Percentiles rank a stretch among this genome's conserved stretches.
Evolutionary conservation across 192 early-diverging fungal genomes (phyloP).

Genomic region (Chytriomyces confervae): DNA sequence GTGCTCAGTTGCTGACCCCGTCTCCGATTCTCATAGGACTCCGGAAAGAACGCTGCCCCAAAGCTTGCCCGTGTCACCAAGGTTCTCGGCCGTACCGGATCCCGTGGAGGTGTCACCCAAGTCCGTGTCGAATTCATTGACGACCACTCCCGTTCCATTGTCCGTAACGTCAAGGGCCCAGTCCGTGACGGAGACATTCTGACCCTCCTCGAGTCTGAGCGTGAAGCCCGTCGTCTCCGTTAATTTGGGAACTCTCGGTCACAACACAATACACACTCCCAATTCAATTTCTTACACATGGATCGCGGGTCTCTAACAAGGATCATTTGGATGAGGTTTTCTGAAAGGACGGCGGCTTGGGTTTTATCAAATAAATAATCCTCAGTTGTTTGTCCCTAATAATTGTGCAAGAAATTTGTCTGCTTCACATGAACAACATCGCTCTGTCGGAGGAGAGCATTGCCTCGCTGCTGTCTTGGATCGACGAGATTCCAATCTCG

Average conservation of each 20-base stretch:
- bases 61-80: constrained; percentile 96
- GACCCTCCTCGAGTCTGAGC: constrained; percentile 98
- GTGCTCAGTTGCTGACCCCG: no score
- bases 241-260: constrained; percentile 54
- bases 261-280: no score
- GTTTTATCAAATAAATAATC: background rate
- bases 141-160: constrained; percentile 92
- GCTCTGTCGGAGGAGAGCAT: constrained; percentile 42
- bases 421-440: constrained; percentile 1
- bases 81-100: constrained; percentile 99
- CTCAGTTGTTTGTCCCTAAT: no score
- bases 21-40: background rate
- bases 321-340: background rate
- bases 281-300: no score
- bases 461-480: constrained; percentile 51
- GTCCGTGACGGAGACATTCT: constrained; percentile 96
- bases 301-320: no score
- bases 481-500: constrained; percentile 58
- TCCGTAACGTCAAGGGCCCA: constrained; percentile 99
- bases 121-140: constrained; percentile 99
- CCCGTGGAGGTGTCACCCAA: constrained; percentile 99
- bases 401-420: no score
- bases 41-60: constrained; percentile 51
- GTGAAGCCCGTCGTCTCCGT: constrained; percentile 98
- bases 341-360: background rate